These are phyloP conservation scores for Pleurotus eryngii DNA, from an alignment of 768 basidiomycete genomes.

Conservation along the genomic window DNA sequence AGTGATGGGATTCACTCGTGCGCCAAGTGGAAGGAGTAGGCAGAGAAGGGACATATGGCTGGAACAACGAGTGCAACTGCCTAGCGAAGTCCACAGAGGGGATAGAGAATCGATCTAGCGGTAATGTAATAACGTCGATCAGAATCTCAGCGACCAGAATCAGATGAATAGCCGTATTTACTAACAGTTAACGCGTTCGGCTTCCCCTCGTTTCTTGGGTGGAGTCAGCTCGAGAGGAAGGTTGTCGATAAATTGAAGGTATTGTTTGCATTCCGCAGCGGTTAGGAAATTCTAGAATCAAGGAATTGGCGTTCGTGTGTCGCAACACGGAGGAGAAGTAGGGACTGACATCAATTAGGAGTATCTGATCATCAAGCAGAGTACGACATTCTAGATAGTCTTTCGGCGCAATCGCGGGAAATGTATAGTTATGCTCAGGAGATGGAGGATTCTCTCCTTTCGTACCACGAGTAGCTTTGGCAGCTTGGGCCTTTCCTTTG, in stretches of 20 bases:
- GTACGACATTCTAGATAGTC: constrained; percentile 39
- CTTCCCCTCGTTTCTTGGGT: constrained; percentile 71
- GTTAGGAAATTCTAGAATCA: constrained; percentile 49
- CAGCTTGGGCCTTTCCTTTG: not conserved
- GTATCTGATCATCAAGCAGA: constrained; percentile 62
- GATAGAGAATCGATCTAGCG: constrained; percentile 59
- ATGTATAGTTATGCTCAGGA: constrained; percentile 16
- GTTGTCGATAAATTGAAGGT: constrained; percentile 54
- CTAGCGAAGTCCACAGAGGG: constrained; percentile 57
- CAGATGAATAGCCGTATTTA: not conserved
- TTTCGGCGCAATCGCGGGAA: constrained; percentile 47
- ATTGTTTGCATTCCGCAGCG: constrained; percentile 57
- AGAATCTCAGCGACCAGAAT: not conserved
- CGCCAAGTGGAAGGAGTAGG: constrained; percentile 37
- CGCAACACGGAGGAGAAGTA: constrained; percentile 1
- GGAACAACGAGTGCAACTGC: constrained; percentile 43
- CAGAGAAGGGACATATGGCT: constrained; percentile 59
- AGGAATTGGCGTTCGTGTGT: not conserved
- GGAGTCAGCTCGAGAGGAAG: constrained; percentile 64
- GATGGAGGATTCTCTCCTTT: too few relatives aligned
- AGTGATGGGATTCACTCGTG: constrained; percentile 25
- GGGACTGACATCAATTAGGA: constrained; percentile 52
- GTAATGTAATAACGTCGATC: not conserved
- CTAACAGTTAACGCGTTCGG: constrained; percentile 66
- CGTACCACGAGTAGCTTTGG: too few relatives aligned